phyloP scores from a whole-genome alignment of 768 basidiomycete genomes.

The Psilocybe azurescens region DNA sequence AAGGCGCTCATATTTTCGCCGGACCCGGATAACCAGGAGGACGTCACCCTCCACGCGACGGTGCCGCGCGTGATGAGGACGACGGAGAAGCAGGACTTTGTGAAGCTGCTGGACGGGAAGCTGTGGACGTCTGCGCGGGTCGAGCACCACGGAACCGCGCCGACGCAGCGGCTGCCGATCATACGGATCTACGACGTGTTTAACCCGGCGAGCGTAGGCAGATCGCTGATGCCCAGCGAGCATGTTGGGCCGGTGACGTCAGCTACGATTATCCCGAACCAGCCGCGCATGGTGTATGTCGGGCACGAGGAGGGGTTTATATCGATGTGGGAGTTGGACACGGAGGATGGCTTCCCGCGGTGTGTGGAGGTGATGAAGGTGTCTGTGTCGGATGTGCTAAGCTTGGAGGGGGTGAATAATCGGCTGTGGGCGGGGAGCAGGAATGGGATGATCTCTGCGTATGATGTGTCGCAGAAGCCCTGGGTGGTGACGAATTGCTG shows the following conservation, averaged over 20 bases:
- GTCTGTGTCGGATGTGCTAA: conserved; percentile 79
- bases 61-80: conserved; percentile 68
- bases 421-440: conserved; percentile 88
- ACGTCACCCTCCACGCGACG: conserved; percentile 51
- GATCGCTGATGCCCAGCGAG: conserved; percentile 64
- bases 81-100: conserved; percentile 84
- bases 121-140: conserved; percentile 82
- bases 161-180: conserved; percentile 60
- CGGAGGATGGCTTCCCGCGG: conserved; percentile 58
- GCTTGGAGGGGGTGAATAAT: conserved; percentile 83
- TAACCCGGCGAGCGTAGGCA: conserved; percentile 57
- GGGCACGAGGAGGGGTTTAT: conserved; percentile 93
- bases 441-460: conserved; percentile 82
- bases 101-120: conserved; percentile 71
- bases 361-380: conserved; percentile 84
- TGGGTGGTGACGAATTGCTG: conserved; percentile 91
- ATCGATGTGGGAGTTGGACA: conserved; percentile 74
- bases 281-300: conserved; percentile 73
- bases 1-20: conserved; percentile 80
- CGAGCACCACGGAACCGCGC: conserved; percentile 47
- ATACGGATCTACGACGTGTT: conserved; percentile 84
- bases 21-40: conserved; percentile 40
- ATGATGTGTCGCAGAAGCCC: conserved; percentile 73
- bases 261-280: conserved; percentile 75
- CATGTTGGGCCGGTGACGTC: conserved; percentile 84